phyloP scores from a whole-genome alignment of 2,329 filamentous ascomycete genomes.

The Coniochaeta ligniaria region DNA sequence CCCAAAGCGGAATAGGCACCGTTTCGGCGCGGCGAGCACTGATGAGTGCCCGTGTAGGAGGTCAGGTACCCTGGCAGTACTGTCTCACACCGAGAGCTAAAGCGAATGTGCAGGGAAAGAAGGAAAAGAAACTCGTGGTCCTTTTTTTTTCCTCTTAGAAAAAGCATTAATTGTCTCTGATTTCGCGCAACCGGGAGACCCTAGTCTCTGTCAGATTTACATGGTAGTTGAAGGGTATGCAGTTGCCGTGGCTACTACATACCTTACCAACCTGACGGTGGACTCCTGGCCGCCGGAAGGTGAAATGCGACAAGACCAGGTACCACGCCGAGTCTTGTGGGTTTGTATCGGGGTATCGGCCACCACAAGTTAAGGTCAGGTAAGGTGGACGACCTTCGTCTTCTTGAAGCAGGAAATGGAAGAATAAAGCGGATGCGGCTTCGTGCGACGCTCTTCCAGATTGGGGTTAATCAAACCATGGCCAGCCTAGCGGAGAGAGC shows the following conservation, averaged over 20 bases:
- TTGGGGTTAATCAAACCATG: background rate
- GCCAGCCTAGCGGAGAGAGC: background rate
- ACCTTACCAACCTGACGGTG: too few relatives aligned
- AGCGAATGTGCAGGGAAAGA: background rate
- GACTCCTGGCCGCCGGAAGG: too few relatives aligned
- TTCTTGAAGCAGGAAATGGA: background rate
- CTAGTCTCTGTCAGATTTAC: background rate
- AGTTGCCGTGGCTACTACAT: background rate
- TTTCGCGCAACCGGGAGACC: background rate
- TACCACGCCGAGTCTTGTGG: background rate
- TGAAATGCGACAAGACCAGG: background rate
- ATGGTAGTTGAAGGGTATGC: background rate
- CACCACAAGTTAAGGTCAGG: background rate
- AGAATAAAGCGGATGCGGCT: background rate
- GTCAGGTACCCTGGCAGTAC: background rate
- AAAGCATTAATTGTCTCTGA: background rate
- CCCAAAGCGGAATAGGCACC: background rate
- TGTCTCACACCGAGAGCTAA: background rate
- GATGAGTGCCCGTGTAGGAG: background rate
- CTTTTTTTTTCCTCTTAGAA: background rate
- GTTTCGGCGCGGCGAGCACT: background rate
- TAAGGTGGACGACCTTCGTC: background rate
- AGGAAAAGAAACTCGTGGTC: background rate
- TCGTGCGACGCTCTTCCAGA: background rate
- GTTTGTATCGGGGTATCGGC: background rate